Base-by-base conservation (phyloP, 768 basidiomycete genomes). In the Suillus lakei region DNA sequence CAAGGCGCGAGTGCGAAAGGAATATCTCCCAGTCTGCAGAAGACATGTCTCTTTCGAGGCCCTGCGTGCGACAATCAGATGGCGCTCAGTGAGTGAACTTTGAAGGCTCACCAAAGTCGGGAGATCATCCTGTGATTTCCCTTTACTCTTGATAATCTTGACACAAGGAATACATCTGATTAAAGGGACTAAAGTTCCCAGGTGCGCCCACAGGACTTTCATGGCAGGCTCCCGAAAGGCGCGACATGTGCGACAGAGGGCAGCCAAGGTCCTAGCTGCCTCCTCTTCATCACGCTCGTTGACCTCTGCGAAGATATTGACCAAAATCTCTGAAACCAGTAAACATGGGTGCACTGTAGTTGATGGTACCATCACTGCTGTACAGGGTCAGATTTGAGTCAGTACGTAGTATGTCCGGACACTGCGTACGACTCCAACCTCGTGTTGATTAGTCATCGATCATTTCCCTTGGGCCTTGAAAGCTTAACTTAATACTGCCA, bases 201-300 rank as follows among this genome's bases (percentile, higher is more conserved):
- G 56, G 3, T 63, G 51, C 4, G 62, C 62, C 62, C 62, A 63
- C 4, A 63, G 34, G n/a, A 59, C 62, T 38, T 63, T 63, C 53
- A 63, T 55, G 5, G 54, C 62, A 56, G 55, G 53, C 26, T 60
- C 62, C 21, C 39, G 51, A 56, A 63, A 63, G 18, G 30, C 36
- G 26, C 51, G 62, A 26, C 62, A 63, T 23, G 62, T 59, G 5
- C 62, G 51, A 61, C 53, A 55, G 21, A 63, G 55, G 12, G 62
- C 62, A 60, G 51, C 62, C 53, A 63, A 59, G 23, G 58, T 59
- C 26, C 58, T 59, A 21, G 58, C 39, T 12, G 58, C 58, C 18
- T 59, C 58, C 10, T 59, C 58, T 21, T 59, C 58, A 10, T 59
- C 58, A 8, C 58, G 58, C 26, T 59, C 58, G 26, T 59, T 59